Conservation (phyloP, 768 basidiomycete genomes). For the Saitozyma sp. region DNA sequence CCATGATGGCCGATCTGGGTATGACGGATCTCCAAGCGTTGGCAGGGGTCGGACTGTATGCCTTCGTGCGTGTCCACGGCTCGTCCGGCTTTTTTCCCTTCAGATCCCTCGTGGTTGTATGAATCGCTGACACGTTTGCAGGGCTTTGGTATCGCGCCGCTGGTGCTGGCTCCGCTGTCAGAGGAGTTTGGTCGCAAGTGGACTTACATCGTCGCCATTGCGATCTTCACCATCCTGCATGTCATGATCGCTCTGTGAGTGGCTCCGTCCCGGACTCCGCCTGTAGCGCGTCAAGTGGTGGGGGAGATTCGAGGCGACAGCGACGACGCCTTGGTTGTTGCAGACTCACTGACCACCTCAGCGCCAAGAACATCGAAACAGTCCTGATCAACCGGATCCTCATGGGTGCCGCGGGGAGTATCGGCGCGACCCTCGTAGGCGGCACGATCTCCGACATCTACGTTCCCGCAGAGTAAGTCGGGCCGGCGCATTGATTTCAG, state of each 20-base stretch:
- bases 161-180: conserved; percentile 45
- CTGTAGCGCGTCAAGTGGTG: no score
- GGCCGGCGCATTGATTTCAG: no score
- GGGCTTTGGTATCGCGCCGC: conserved; percentile 49
- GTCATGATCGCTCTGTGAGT: conserved; percentile 26
- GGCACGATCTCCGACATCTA: conserved; percentile 54
- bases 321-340: background rate
- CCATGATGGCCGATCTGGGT: conserved; percentile 40
- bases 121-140: no score
- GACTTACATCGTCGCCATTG: conserved; percentile 43
- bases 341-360: conserved; percentile 22
- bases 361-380: conserved; percentile 50
- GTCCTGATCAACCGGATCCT: conserved; percentile 52
- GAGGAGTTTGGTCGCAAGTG: conserved; percentile 47
- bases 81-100: background rate
- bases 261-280: background rate
- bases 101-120: no score
- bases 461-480: conserved; percentile 39
- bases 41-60: conserved; percentile 42
- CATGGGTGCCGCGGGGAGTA: conserved; percentile 48
- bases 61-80: conserved; percentile 11
- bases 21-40: conserved; percentile 25
- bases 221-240: conserved; percentile 23
- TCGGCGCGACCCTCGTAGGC: conserved; percentile 53
- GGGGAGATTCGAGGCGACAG: no score